Evolutionary conservation across 31 red algal genomes (phyloP), one percentile per base, ranked within the genome.

Genomic region (Asparagopsis taxiformis): DNA sequence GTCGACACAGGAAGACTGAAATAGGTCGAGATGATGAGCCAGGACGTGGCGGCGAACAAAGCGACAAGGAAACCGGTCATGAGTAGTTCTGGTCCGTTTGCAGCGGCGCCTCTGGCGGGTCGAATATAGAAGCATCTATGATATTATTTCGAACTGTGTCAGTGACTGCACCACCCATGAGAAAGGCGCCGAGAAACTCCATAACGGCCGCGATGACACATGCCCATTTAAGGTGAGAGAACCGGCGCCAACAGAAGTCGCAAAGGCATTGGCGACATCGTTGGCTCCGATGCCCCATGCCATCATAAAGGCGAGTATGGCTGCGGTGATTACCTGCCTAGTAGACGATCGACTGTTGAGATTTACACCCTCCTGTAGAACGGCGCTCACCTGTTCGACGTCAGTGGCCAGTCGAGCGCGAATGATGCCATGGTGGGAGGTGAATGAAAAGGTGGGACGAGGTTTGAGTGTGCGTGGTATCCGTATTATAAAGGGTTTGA

Each of bases 231-330:
- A 68, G 6, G 73, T 67, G 9, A 95, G 44, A 15, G 84, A 65
- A 37, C 79, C 79, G 25, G 92, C 62, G 36, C 92, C 92, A 23
- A 95, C 92, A 28, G 92, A 95, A 26, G 92, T 95, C n/a, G 84
- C 92, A 60, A 95, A 85, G 11, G 92, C 92, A 68, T 95, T 95
- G 15, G 92, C 92, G 37, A 95, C 92, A 69, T 95, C 92, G 67
- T 95, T 95, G 0, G 92, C 92, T 35, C 92, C 92, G 38, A 95
- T 95, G 33, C 79, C 85, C 92, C 92, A 95, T 26, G 92, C 85
- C 84, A 89, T 95, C 20, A 57, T 48, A 59, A 95, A 95, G 29
- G 72, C 79, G 55, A 89, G 70, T 51, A 95, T 80, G 50, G 76
- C 78, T 6, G 68, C 79, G n/a, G 85, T 32, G 56, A 89, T 62